These are phyloP conservation scores for Fusarium xylarioides DNA, from an alignment of 2,329 filamentous ascomycete species.

Conservation along the genomic window DNA sequence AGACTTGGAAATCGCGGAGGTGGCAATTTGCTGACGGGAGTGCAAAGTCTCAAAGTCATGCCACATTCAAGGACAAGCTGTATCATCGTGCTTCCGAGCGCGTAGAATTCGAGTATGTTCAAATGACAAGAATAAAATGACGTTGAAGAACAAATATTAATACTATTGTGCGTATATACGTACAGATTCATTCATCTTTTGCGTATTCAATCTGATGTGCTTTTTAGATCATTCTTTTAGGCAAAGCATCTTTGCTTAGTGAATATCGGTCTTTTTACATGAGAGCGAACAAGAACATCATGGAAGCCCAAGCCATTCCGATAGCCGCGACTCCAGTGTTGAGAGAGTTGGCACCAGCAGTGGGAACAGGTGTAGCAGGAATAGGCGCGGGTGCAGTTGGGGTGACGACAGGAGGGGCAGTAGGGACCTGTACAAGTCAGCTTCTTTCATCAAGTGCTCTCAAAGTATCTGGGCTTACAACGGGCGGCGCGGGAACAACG, in stretches of 20 bases:
- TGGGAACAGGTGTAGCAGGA: constrained; percentile 8
- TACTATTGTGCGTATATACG: neutral
- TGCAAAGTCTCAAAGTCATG: neutral
- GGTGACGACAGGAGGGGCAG: neutral
- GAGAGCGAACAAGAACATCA: constrained; percentile 3
- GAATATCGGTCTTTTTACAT: neutral
- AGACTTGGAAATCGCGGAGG: neutral
- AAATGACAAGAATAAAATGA: fast-evolving
- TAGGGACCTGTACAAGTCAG: neutral
- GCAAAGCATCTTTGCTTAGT: neutral
- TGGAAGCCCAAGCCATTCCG: neutral
- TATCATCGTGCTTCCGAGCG: too few relatives aligned
- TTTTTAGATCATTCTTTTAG: too few relatives aligned
- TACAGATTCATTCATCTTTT: neutral
- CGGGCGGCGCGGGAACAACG: neutral
- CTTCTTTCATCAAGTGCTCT: fast-evolving
- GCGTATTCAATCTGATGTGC: neutral
- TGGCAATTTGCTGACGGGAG: neutral
- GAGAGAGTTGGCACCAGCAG: constrained; percentile 7
- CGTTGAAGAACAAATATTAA: neutral
- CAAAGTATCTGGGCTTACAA: neutral
- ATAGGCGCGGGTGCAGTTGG: neutral
- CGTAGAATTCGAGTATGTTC: fast-evolving
- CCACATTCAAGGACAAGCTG: neutral
- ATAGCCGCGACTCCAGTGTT: neutral